Evolutionary conservation across 2,329 filamentous ascomycete genomes (phyloP).

Genomic region (Chrysoporthe puriensis): DNA sequence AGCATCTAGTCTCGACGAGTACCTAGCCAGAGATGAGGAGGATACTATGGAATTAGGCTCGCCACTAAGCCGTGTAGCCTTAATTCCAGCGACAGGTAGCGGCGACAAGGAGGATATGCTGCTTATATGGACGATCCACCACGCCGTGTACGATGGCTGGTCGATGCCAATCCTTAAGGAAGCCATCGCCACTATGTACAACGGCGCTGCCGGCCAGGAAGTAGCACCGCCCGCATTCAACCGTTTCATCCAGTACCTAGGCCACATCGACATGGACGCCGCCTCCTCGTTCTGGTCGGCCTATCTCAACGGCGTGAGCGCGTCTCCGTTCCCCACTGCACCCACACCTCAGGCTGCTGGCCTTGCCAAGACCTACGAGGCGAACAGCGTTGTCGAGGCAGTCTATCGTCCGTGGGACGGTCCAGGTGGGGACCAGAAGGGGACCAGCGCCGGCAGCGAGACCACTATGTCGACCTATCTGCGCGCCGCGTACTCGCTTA

Average conservation of each 20-base stretch:
- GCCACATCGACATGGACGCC: background rate
- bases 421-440: background rate
- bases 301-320: constrained; percentile 1
- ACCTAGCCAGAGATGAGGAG: no score
- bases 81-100: background rate
- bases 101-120: background rate
- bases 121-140: constrained; percentile 50
- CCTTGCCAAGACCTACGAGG: no score
- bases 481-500: constrained; percentile 29
- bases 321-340: constrained; percentile 5
- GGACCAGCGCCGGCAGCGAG: no score
- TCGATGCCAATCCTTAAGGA: constrained; percentile 52
- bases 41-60: no score
- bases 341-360: background rate
- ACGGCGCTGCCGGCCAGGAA: no score
- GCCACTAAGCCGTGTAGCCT: background rate
- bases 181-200: no score
- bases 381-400: no score
- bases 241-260: no score
- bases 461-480: constrained; percentile 44
- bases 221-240: background rate
- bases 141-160: constrained; percentile 62
- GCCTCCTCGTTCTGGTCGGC: constrained; percentile 12
- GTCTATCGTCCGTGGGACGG: background rate
- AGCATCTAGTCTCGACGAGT: no score